phyloP scores from a whole-genome alignment of 2,329 filamentous ascomycete species.

The Fusarium graminum region DNA sequence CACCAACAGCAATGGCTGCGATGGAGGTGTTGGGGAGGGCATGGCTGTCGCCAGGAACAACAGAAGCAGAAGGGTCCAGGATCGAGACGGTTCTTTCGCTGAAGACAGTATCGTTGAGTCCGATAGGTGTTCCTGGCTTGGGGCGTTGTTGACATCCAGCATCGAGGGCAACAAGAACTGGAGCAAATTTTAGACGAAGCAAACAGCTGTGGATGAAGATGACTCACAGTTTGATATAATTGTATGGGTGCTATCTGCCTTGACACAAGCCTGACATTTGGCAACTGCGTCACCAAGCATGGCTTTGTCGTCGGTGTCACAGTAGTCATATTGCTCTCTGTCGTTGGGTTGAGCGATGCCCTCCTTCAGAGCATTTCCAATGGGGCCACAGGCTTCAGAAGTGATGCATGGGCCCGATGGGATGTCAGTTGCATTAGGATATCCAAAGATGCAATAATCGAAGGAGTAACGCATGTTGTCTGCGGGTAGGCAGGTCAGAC shows the following conservation, averaged over 20 bases:
- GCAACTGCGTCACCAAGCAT: constrained; percentile 53
- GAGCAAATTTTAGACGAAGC: constrained; percentile 7
- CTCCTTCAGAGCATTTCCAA: constrained; percentile 57
- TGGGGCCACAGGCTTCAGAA: constrained; percentile 62
- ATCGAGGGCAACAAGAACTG: constrained; percentile 65
- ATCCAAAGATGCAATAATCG: constrained; percentile 66
- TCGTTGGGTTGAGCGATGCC: constrained; percentile 55
- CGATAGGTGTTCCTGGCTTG: constrained; percentile 52
- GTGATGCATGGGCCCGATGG: constrained; percentile 65
- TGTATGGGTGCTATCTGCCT: constrained; percentile 56
- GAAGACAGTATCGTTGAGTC: constrained; percentile 62
- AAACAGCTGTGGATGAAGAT: background rate
- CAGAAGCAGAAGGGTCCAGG: constrained; percentile 51
- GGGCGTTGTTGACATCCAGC: constrained; percentile 66
- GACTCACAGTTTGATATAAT: constrained; percentile 65
- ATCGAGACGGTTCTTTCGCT: constrained; percentile 51
- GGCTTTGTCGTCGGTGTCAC: constrained; percentile 56
- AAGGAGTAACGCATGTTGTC: constrained; percentile 68
- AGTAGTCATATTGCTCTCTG: constrained; percentile 61
- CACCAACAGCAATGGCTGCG: constrained; percentile 60
- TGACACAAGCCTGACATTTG: constrained; percentile 62
- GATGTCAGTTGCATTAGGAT: constrained; percentile 61
- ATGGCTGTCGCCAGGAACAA: constrained; percentile 22
- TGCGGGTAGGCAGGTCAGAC: constrained; percentile 44
- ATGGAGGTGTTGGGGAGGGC: constrained; percentile 57